Base-by-base conservation (phyloP, 805 yeast genomes). In the Blastobotrys attinorum region DNA sequence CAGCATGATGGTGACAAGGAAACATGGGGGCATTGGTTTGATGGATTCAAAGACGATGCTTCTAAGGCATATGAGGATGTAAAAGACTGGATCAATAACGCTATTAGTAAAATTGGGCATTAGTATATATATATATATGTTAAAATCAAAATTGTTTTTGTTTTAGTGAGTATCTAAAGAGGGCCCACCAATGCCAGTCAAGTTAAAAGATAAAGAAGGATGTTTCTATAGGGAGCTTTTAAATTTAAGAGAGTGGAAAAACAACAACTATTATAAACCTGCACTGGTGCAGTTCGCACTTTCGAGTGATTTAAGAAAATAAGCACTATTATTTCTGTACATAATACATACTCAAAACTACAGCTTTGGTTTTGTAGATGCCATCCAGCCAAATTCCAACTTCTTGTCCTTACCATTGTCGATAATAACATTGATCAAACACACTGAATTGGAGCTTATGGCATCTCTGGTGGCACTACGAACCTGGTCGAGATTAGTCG, bases 351-450 rank as follows among this genome's bases (percentile, higher is more conserved):
- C 33, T 37, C n/a, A 8, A n/a, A 36, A n/a, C n/a, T 49, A 62
- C 17, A 59, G 36, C 49, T 63, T 63, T 13, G 63, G 55, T 47
- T 60, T 60, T 46, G 69, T 64, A 56, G 71, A 72, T n/a, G 74
- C 75, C 65, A 79, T 81, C 86, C 86, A 81, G 1, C 81, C 83
- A 60, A 81, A 81, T 34, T 72, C 71, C 36, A 81, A 62, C 53
- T 75, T 75, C 44, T 67, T 69, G 48, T 71, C 70, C 21, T 67
- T 67, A 0, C 81, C 84, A 2, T 76, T 73, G 36, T 76, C 77
- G 8, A 81, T 78, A n/a, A 79, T 64, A 1, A 81, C 76, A 52
- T 81, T 82, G 33, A 81, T 58, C 10, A 81, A 63, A 7, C 72
- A 66, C 1, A 76, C 70, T 20, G 51, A 54, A 23, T 60, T 50